phyloP scores from a whole-genome alignment of 2,329 filamentous ascomycete species.

The Phaeosphaeriaceae sp. region DNA sequence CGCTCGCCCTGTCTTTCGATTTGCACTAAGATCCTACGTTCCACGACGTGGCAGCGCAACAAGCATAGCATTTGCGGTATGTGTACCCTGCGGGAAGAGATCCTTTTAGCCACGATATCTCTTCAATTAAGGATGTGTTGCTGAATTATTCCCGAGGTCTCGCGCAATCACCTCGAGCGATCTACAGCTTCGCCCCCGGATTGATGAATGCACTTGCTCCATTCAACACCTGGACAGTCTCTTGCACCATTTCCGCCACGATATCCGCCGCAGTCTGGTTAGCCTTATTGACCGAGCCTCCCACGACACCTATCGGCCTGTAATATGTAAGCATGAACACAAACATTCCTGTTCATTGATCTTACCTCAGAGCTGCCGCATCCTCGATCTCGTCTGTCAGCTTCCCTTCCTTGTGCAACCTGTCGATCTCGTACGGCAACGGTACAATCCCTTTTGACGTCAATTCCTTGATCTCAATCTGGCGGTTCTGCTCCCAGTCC shows the following conservation, averaged over 20 bases:
- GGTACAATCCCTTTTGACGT: constrained; percentile 28
- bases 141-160: no score
- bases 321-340: not conserved
- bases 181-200: constrained; percentile 22
- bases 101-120: no score
- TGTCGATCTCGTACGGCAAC: constrained; percentile 30
- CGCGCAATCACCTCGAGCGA: no score
- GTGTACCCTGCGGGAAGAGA: no score
- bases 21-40: no score
- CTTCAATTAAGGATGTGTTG: no score
- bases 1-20: no score
- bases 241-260: constrained; percentile 34
- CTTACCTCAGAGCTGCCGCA: constrained; percentile 29
- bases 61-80: no score
- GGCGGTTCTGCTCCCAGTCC: constrained; percentile 35
- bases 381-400: constrained; percentile 40
- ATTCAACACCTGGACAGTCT: constrained; percentile 26
- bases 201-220: constrained; percentile 22
- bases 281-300: constrained; percentile 30
- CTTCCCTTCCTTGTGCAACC: constrained; percentile 32
- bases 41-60: no score
- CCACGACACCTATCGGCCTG: constrained; percentile 35
- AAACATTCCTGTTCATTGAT: no score
- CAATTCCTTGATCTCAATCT: constrained; percentile 33
- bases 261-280: constrained; percentile 31